Conservation (phyloP, 192 early-diverging fungal species). For the Mortierella alpina region DNA sequence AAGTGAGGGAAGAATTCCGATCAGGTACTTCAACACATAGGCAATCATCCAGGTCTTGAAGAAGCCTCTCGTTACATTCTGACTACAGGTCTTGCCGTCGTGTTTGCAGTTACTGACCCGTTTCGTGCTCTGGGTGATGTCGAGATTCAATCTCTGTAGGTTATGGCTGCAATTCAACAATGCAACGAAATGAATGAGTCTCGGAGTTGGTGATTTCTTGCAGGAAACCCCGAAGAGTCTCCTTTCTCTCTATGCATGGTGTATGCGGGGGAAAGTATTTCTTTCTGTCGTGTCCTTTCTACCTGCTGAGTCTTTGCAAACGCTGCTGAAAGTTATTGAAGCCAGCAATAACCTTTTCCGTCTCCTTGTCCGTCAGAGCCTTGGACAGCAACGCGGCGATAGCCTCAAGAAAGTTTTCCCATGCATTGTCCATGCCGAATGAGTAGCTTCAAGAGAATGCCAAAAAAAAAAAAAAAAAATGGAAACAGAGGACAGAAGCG, state of each 20-base stretch:
- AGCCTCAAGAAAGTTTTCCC: constrained; percentile 72
- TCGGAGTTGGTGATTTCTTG: too few relatives aligned
- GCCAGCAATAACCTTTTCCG: constrained; percentile 67
- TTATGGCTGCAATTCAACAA: constrained; percentile 53
- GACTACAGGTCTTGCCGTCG: constrained; percentile 69
- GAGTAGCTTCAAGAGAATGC: too few relatives aligned
- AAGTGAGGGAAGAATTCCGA: constrained; percentile 63
- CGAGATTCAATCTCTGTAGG: constrained; percentile 52
- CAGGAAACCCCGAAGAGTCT: too few relatives aligned
- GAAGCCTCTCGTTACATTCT: constrained; percentile 74
- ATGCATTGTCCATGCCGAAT: constrained; percentile 37
- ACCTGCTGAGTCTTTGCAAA: constrained; percentile 75
- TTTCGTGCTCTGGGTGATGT: constrained; percentile 39
- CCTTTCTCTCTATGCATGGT: neutral
- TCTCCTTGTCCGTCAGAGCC: constrained; percentile 73
- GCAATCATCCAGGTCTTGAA: constrained; percentile 71
- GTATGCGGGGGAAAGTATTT: neutral
- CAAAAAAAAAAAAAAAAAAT: too few relatives aligned
- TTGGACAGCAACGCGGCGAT: constrained; percentile 69
- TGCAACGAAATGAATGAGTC: neutral
- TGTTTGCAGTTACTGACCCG: constrained; percentile 63
- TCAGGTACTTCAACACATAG: constrained; percentile 68
- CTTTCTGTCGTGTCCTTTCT: neutral
- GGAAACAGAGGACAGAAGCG: too few relatives aligned
- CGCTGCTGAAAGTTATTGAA: constrained; percentile 72